These are phyloP conservation scores for Tolypocladium ovalisporum DNA, from an alignment of 2,329 filamentous ascomycete species.

Conservation along the genomic window DNA sequence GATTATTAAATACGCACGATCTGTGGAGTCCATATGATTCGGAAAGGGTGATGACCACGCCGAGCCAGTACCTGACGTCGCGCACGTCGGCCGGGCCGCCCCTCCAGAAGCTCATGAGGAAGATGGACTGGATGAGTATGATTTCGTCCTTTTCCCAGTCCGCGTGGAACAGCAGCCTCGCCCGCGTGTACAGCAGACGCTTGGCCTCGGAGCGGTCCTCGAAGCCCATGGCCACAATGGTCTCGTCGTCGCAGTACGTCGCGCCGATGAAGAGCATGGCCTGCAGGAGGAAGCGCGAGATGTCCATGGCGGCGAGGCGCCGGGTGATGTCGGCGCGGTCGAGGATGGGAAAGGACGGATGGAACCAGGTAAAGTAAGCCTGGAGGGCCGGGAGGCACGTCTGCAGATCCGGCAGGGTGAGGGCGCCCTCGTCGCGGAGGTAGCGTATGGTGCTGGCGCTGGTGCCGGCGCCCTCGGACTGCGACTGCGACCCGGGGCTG, in stretches of 20 bases:
- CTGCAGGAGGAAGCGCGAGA: conserved; percentile 39
- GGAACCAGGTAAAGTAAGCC: conserved; percentile 46
- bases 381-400: conserved; percentile 31
- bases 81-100: conserved; percentile 35
- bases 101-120: conserved; percentile 45
- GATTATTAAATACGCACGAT: conserved; percentile 14
- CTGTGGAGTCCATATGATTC: conserved; percentile 37
- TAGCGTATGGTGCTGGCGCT: conserved; percentile 36
- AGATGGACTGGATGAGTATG: conserved; percentile 37
- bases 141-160: conserved; percentile 41
- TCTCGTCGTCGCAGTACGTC: conserved; percentile 37
- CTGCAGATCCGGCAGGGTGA: conserved; percentile 31
- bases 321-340: conserved; percentile 32
- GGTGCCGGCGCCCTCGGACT: conserved; percentile 21
- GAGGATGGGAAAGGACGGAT: conserved; percentile 44
- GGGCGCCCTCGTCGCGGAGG: conserved; percentile 31
- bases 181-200: conserved; percentile 35
- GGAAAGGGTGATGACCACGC: conserved; percentile 37
- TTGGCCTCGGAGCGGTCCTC: conserved; percentile 37
- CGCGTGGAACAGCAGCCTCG: conserved; percentile 40
- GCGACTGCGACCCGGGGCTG: conserved; percentile 12
- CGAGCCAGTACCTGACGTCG: conserved; percentile 38
- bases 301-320: conserved; percentile 24
- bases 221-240: conserved; percentile 33
- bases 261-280: conserved; percentile 44